These are phyloP conservation scores for Cyclotella choctawhatcheeana DNA, from an alignment of 108 stramenopile genomes.

Conservation along the genomic window DNA sequence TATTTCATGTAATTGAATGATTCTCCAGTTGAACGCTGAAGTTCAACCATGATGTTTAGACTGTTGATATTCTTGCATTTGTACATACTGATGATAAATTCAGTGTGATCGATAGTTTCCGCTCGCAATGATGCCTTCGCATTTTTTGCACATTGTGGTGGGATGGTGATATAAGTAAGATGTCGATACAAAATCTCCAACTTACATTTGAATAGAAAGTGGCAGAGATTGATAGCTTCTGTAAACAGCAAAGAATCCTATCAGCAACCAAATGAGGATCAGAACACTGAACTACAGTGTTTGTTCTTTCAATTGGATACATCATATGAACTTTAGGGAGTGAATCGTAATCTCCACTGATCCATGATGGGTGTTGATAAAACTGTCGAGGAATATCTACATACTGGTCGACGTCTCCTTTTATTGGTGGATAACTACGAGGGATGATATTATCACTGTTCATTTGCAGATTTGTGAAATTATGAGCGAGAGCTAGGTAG, in stretches of 20 bases:
- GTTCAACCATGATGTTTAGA: constrained; percentile 24
- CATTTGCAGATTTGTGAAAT: too few species aligned
- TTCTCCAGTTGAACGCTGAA: constrained; percentile 28
- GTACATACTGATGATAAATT: constrained; percentile 28
- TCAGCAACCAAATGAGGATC: constrained; percentile 20
- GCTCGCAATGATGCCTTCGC: constrained; percentile 28
- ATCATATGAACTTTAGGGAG: constrained; percentile 32
- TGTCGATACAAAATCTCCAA: background rate
- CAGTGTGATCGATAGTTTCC: constrained; percentile 39
- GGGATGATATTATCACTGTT: background rate
- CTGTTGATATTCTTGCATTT: constrained; percentile 3
- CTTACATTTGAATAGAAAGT: constrained; percentile 31
- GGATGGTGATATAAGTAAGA: background rate
- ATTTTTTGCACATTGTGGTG: background rate
- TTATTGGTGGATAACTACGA: too few species aligned
- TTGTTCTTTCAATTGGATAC: constrained; percentile 33
- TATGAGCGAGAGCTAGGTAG: too few species aligned
- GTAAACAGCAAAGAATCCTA: constrained; percentile 26
- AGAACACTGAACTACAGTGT: constrained; percentile 19
- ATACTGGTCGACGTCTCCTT: too few species aligned
- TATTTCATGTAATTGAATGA: constrained; percentile 26
- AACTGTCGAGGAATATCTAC: background rate
- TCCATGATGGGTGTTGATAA: constrained; percentile 12
- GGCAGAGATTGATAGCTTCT: constrained; percentile 37
- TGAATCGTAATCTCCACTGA: constrained; percentile 22